A percentile compares a stretch with the other conserved stretches of the same genome.
Conservation (phyloP, 1,284 basidiomycete genomes). For the Phenoliferia sp. region DNA sequence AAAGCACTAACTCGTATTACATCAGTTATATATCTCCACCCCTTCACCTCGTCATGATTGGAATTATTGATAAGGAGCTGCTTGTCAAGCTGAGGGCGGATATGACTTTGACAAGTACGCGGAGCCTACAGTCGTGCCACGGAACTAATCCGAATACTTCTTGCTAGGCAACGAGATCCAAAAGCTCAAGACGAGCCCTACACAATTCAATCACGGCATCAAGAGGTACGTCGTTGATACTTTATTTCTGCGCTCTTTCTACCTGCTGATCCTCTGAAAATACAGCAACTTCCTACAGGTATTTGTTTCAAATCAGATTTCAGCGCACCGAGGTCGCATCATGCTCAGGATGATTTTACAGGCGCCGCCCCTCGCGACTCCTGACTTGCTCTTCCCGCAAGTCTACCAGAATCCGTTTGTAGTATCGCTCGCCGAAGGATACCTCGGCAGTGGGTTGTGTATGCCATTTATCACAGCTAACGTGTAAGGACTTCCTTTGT, state of each 20-base stretch:
- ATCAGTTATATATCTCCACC: too few relatives aligned
- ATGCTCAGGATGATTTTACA: background rate
- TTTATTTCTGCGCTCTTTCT: background rate
- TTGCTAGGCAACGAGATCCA: background rate
- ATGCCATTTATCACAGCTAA: constrained; percentile 12
- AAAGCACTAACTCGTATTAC: too few relatives aligned
- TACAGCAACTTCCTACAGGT: constrained; percentile 9
- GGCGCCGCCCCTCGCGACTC: constrained; percentile 1
- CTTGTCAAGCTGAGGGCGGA: too few relatives aligned
- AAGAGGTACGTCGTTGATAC: background rate
- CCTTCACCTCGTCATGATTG: too few relatives aligned
- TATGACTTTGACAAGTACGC: too few relatives aligned
- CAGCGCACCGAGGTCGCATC: background rate
- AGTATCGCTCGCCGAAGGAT: background rate
- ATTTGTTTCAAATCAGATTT: background rate
- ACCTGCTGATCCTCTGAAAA: background rate
- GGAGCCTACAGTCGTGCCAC: too few relatives aligned
- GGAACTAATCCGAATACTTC: too few relatives aligned
- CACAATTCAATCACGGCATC: constrained; percentile 8
- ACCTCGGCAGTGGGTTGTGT: constrained; percentile 3
- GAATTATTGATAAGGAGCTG: too few relatives aligned
- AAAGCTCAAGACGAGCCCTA: background rate
- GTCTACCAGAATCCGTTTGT: constrained; percentile 5
- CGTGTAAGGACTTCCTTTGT: background rate
- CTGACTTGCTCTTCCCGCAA: background rate